phyloP scores from a whole-genome alignment of 495 filamentous ascomycete genomes.

The Talaromyces nanjingensis region DNA sequence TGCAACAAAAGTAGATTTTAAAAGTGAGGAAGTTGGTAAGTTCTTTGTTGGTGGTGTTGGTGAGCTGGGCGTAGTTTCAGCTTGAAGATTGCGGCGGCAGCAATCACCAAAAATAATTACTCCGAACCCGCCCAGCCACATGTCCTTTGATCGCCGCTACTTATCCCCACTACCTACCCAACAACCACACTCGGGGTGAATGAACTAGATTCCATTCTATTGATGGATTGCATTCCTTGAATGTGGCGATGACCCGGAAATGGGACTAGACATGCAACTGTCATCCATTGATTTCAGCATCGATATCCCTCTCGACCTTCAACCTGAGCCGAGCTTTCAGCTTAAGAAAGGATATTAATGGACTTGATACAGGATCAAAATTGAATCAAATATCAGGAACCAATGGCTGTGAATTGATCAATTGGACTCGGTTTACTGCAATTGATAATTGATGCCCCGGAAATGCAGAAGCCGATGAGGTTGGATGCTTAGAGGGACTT shows the following conservation, averaged over 20 bases:
- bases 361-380: not conserved
- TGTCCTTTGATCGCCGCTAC: not conserved
- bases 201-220: not conserved
- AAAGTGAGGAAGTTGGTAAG: not conserved
- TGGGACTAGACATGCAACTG: not conserved
- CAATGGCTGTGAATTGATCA: too few species aligned
- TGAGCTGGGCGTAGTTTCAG: not conserved
- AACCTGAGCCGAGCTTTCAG: not conserved
- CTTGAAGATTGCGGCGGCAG: not conserved
- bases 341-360: not conserved
- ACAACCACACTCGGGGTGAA: not conserved
- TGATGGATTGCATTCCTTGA: not conserved
- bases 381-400: too few species aligned
- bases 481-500: too few species aligned
- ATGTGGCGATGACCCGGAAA: not conserved
- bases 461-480: too few species aligned
- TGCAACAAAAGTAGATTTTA: not conserved
- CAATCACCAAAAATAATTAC: not conserved
- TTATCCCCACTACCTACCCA: not conserved
- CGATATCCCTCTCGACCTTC: not conserved
- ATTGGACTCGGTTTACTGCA: too few species aligned
- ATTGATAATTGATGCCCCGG: too few species aligned
- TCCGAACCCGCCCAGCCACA: not conserved
- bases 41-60: not conserved
- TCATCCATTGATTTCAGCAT: not conserved